Evolutionary conservation across 495 filamentous ascomycete genomes (phyloP), one percentile per base, ranked within the genome.

Genomic region (Hypomontagnella monticulosa): DNA sequence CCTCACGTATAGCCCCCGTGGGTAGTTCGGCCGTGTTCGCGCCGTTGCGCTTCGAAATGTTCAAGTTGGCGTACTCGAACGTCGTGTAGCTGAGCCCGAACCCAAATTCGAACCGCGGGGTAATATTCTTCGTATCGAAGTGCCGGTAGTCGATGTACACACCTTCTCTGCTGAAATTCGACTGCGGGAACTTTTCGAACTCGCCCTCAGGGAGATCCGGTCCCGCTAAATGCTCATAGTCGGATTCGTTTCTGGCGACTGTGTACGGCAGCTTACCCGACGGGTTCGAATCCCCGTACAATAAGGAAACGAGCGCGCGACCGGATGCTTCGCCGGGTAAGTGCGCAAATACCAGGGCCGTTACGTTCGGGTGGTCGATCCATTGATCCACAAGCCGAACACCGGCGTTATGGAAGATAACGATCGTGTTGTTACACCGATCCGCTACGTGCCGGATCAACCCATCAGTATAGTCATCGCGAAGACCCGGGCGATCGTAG

Each of bases 11-110:
- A 12, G 46, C 49, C 8, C 81, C 79, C 10, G 63, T 73, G 18
- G 71, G 78, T 57, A 55, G 74, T 34, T 67, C 66, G 0, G 18
- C 63, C 20, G 79, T 77, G 42, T 63, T 61, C 3, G 57, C 49
- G 10, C 59, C 67, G 2, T 34, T 37, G 3, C 57, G 34, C 44
- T 73, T 66, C 6, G 70, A 56, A 20, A 83, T 67, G 12, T 57
- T 38, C 4, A 84, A 61, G 30, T 65, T 61, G 5, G 75, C 72
- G 47, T 80, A 81, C 11, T 70, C 59, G 71, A 88, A 89, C 5
- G 80, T 84, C 1, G 86, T 87, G 75, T 88, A 89, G 9, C 81
- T 83, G 0, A 89, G 76, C 1, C 88, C 88, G 56, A 81, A 89
- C 4, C 87, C 87, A 59, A 89, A 89, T 57, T 86, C 84, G 66